phyloP scores from a whole-genome alignment of 1,139 yeast species.

The Yamadazyma sp. region DNA sequence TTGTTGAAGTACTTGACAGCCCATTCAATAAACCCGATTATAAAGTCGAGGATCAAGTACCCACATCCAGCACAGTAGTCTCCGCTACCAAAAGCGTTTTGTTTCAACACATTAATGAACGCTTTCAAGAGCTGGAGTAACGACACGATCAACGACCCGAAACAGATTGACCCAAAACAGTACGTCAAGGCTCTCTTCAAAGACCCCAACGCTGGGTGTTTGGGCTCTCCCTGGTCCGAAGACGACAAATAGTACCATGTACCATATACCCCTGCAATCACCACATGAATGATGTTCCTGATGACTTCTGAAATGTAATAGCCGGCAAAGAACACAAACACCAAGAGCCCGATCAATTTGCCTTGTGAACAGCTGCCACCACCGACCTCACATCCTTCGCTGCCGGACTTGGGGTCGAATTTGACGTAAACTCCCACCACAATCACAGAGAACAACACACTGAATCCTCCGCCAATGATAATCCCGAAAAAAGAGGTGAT shows the following conservation, averaged over 20 bases:
- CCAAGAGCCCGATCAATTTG: constrained; percentile 63
- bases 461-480: constrained; percentile 61
- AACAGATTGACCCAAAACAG: constrained; percentile 87
- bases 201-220: constrained; percentile 78
- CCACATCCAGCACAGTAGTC: constrained; percentile 56
- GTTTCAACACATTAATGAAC: constrained; percentile 45
- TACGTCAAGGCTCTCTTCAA: constrained; percentile 81
- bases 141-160: constrained; percentile 83
- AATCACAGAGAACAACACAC: constrained; percentile 63
- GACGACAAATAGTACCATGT: constrained; percentile 84
- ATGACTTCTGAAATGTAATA: constrained; percentile 83
- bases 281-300: constrained; percentile 80
- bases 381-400: constrained; percentile 40
- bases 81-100: constrained; percentile 56
- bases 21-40: constrained; percentile 73
- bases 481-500: constrained; percentile 66
- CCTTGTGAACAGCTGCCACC: constrained; percentile 71
- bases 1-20: constrained; percentile 83
- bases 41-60: constrained; percentile 56
- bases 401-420: constrained; percentile 46
- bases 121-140: constrained; percentile 62
- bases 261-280: constrained; percentile 84
- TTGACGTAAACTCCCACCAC: constrained; percentile 77
- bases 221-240: constrained; percentile 81
- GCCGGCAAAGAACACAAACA: constrained; percentile 82